Evolutionary conservation across 1,284 basidiomycete species (phyloP).

Genomic region (Chalciporus piperatoides): DNA sequence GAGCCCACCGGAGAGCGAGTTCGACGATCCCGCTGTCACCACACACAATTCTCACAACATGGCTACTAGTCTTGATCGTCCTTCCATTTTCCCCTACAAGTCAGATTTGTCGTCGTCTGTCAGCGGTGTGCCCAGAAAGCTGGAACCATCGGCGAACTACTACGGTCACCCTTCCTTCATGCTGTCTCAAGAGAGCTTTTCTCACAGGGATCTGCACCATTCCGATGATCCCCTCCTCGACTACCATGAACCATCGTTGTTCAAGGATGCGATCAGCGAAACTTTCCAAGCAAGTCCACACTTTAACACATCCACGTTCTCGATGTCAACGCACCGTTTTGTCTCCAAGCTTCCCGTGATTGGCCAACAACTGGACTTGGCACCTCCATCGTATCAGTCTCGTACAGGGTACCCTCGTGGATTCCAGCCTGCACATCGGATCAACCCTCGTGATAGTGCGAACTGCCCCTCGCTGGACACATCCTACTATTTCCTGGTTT

Average conservation of each 20-base stretch:
- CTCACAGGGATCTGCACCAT: constrained; percentile 13
- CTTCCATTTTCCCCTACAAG: constrained; percentile 8
- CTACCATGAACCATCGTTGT: constrained; percentile 12
- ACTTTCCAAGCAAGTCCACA: constrained; percentile 12
- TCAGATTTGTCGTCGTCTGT: constrained; percentile 8
- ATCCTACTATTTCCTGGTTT: constrained; percentile 7
- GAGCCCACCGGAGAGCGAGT: constrained; percentile 18
- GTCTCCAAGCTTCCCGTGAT: constrained; percentile 20
- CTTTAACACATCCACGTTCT: constrained; percentile 17
- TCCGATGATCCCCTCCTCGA: constrained; percentile 16
- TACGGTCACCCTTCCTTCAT: constrained; percentile 8
- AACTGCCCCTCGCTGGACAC: constrained; percentile 2
- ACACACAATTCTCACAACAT: constrained; percentile 8
- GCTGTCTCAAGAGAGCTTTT: constrained; percentile 9
- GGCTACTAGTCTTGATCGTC: neutral
- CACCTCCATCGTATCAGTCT: constrained; percentile 8
- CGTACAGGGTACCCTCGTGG: constrained; percentile 10
- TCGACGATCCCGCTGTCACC: constrained; percentile 5
- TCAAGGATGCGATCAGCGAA: constrained; percentile 17
- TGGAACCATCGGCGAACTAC: constrained; percentile 7
- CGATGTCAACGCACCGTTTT: constrained; percentile 23
- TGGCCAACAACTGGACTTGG: constrained; percentile 15
- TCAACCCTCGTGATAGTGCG: constrained; percentile 12
- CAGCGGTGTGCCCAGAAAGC: neutral
- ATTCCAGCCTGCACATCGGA: constrained; percentile 18